Evolutionary conservation across 2,329 filamentous ascomycete species (phyloP).

Genomic region (Escovopsis sp.): DNA sequence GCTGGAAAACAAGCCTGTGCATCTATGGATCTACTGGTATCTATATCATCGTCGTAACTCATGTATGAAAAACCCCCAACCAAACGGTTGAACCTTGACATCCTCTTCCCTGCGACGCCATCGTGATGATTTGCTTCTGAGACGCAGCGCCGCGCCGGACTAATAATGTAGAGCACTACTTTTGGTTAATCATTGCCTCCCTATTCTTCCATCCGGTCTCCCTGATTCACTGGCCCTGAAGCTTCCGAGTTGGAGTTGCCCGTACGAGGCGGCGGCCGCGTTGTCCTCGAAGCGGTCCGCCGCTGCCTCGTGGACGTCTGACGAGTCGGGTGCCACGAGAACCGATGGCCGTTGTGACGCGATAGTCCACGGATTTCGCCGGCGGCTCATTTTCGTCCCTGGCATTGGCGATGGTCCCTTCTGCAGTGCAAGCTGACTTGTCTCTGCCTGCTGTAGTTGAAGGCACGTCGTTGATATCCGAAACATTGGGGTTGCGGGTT

Average conservation of each 20-base stretch:
- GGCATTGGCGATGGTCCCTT: neutral
- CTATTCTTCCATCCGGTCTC: no score
- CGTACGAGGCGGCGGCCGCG: constrained; percentile 12
- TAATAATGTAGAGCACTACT: neutral
- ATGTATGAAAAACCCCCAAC: no score
- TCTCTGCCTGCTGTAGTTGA: neutral
- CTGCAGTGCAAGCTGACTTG: neutral
- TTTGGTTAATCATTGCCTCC: no score
- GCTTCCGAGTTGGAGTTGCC: neutral
- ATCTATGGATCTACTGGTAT: no score
- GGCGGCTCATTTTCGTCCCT: constrained; percentile 7
- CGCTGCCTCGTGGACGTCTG: constrained; percentile 13
- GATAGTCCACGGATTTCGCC: constrained; percentile 1
- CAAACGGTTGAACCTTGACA: no score
- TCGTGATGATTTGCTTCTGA: no score
- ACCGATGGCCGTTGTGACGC: neutral
- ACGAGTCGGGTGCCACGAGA: constrained; percentile 10
- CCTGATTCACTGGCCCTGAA: no score
- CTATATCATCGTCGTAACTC: no score
- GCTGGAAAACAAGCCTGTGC: no score
- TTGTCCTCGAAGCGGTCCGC: constrained; percentile 13
- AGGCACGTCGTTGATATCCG: neutral
- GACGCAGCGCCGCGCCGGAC: no score
- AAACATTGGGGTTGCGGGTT: neutral
- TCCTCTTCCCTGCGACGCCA: no score